Base-by-base conservation (phyloP, 202 grass and related monocot genomes). In the Panicum virgatum region DNA sequence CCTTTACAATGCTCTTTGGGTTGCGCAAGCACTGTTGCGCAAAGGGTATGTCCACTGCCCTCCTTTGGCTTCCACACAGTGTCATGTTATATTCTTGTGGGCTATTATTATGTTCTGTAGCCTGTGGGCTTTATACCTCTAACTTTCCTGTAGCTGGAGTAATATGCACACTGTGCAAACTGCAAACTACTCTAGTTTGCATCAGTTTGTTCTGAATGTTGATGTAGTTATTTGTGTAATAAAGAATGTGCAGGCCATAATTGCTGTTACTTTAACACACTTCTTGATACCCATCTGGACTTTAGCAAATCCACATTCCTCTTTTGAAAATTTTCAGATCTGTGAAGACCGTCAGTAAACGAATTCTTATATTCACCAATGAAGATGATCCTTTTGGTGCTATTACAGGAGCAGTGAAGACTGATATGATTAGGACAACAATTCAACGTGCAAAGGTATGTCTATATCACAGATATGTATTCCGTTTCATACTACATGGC, bases 1-100 rank as follows among this genome's bases (percentile, higher is more conserved):
- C 60, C 77, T 95, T 75, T 91, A 95, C 73, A 98, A 93, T 91
- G 96, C 90, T 85, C 89, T 98, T 86, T 98, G 96, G 92, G 92
- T 91, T 81, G 92, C 92, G 29, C 92, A 98, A 51, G 90, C 92
- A 20, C 62, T 98, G 40, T 66, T 98, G 73, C 90, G 96, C 79
- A 98, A 98, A 74, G 96, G 96, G 96, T 98, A 90, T 19, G 14
- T 36, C 4, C 75, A 66, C 43, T 68, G 73, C 47, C 61, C 15
- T 72, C 48, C 42, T 58, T 59, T 73, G 32, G 6, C 12, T 47
- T 72, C 48, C 58, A 54, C n/a, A n/a, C 52, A 36, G 13, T 68
- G 7, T 38, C 11, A 15, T 58, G 6, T 26, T 64, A 72, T 8
- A 36, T 62, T 46, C 3, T 18, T 63, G 27, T 29, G 74, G 62